A percentile compares a stretch with the other conserved stretches of the same genome.
phyloP scores from a whole-genome alignment of 352 stramenopile genomes.

The Phytophthora niederhauseri region DNA sequence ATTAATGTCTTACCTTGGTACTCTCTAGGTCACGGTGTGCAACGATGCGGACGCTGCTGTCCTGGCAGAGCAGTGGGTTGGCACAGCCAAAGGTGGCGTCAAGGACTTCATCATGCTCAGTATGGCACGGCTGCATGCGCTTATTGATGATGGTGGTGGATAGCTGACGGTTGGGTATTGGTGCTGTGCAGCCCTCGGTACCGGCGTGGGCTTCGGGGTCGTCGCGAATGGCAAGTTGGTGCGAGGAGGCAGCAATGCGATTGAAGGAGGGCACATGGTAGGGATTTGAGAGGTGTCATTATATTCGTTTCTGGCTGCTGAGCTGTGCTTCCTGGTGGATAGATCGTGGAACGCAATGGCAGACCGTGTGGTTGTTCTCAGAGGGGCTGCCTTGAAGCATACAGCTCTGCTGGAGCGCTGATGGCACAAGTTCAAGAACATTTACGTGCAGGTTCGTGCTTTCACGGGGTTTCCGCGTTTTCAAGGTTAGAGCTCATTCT shows the following conservation, averaged over 20 bases:
- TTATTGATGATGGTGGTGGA: not conserved
- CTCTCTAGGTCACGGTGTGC: constrained; percentile 50
- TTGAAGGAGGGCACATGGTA: constrained; percentile 87
- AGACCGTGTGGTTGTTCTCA: constrained; percentile 76
- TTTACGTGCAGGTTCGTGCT: constrained; percentile 50
- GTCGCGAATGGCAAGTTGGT: constrained; percentile 72
- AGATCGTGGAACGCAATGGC: constrained; percentile 88
- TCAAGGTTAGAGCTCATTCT: not conserved
- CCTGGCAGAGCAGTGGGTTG: constrained; percentile 83
- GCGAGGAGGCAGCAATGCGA: constrained; percentile 64
- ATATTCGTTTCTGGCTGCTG: constrained; percentile 1
- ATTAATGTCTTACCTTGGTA: constrained; percentile 10
- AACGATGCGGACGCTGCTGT: constrained; percentile 87
- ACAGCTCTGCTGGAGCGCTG: constrained; percentile 73
- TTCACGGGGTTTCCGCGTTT: not conserved
- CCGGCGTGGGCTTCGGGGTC: constrained; percentile 72
- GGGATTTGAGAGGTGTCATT: not conserved
- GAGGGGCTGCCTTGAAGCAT: constrained; percentile 77
- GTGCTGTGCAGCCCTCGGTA: constrained; percentile 62
- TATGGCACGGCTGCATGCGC: constrained; percentile 31
- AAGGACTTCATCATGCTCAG: constrained; percentile 88
- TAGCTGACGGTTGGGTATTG: not conserved
- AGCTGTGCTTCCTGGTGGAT: not conserved
- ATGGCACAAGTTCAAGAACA: constrained; percentile 71
- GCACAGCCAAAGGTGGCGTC: constrained; percentile 58